Evolutionary conservation across 768 basidiomycete species (phyloP).

Genomic region (Sarcomyxa edulis): DNA sequence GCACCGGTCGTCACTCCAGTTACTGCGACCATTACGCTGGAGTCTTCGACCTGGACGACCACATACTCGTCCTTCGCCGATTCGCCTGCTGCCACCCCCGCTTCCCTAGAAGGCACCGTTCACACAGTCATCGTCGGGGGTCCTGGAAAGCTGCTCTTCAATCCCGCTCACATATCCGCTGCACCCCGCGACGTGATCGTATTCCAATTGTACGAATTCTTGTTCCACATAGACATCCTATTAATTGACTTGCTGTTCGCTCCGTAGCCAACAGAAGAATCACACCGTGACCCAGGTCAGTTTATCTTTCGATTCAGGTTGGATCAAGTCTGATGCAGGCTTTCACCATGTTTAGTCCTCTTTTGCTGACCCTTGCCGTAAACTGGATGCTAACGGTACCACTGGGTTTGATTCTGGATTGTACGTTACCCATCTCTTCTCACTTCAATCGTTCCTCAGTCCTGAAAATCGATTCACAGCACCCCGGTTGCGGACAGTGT

Average conservation of each 20-base stretch:
- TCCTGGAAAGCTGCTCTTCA: slow-evolving; percentile 38
- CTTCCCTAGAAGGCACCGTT: slow-evolving; percentile 36
- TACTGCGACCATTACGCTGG: slow-evolving; percentile 43
- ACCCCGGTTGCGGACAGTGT: slow-evolving; percentile 34
- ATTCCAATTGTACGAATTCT: slow-evolving; percentile 54
- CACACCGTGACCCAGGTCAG: slow-evolving; percentile 66
- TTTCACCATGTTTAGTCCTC: no score
- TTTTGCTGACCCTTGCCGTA: slow-evolving; percentile 55
- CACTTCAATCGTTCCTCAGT: no score
- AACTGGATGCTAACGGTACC: slow-evolving; percentile 30
- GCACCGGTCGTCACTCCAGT: slow-evolving; percentile 36
- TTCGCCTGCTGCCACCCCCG: slow-evolving; percentile 51
- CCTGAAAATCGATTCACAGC: slow-evolving; percentile 16
- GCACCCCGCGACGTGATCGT: slow-evolving; percentile 47
- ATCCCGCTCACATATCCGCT: slow-evolving; percentile 45
- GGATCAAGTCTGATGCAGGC: no score
- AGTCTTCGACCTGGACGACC: slow-evolving; percentile 45
- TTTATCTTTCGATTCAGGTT: no score
- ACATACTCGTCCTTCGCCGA: slow-evolving; percentile 51
- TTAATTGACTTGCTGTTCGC: slow-evolving; percentile 5
- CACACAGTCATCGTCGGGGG: slow-evolving; percentile 56
- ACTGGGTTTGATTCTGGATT: slow-evolving; percentile 56
- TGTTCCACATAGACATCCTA: not conserved
- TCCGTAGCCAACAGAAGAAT: slow-evolving; percentile 59
- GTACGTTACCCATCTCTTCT: slow-evolving; percentile 35